Base-by-base conservation (phyloP, 495 filamentous ascomycete genomes). In the Penicillium argentinense region DNA sequence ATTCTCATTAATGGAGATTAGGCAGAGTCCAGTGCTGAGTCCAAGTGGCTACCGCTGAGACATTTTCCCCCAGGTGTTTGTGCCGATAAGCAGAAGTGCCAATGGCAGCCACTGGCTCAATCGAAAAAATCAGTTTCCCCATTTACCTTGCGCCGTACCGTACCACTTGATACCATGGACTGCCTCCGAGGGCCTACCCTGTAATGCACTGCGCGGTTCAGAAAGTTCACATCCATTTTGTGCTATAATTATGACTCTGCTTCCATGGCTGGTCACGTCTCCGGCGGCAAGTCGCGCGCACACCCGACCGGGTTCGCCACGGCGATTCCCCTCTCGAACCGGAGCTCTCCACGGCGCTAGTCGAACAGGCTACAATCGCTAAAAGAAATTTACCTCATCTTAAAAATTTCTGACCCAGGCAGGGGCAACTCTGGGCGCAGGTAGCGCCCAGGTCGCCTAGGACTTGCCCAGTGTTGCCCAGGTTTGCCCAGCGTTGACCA, bases 51-150 rank as follows among this genome's bases (percentile, higher is more conserved):
- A 11, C 22, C 25, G 27, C 28, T 49, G 47, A 49, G 39, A 49
- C 47, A 49, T 34, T 40, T 42, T 8, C 33, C 39, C 47, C 47
- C 47, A 49, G 47, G 47, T 38, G 47, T 49, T 49, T 49, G 47
- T 42, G 38, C 5, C 19, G 27, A 40, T 39, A 47, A 19, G 4
- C 17, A n/a, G n/a, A n/a, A n/a, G n/a, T n/a, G n/a, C 25, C 5
- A 26, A 26, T 26, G 25, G 25, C 25, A 11, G 5, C 25, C 11
- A 5, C 11, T 11, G 11, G 11, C 25, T 26, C 25, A 5, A 26
- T 26, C 25, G 17, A 36, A 36, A 36, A 36, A 36, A 9, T 36
- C 33, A 36, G 16, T 21, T 21, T 36, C 14, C 9, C 33, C 14
- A 19, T 18, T n/a, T n/a, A 16, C 33, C 14, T 19, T 18, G 33